Conservation (phyloP, 2,329 filamentous ascomycete genomes). For the Hyphodiscus sp. region DNA sequence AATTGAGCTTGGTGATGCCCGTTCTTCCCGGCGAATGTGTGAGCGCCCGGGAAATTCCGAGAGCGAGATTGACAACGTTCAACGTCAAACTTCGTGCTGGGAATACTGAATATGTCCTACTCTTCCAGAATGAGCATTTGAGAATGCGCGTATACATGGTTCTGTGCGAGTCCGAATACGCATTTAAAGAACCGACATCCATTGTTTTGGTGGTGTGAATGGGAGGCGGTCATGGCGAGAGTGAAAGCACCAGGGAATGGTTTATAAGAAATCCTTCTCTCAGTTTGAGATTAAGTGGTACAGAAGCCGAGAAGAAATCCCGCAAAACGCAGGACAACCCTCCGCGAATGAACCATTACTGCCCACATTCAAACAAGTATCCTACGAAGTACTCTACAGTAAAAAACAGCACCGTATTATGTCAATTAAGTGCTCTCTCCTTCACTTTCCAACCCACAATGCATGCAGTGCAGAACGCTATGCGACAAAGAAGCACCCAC, state of each 20-base stretch:
- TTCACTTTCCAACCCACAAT: neutral
- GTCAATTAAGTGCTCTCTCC: neutral
- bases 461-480: neutral
- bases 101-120: too few relatives aligned
- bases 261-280: neutral
- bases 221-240: too few relatives aligned
- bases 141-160: too few relatives aligned
- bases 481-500: neutral
- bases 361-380: constrained; percentile 11
- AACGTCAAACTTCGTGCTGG: too few relatives aligned
- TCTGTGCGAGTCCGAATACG: too few relatives aligned
- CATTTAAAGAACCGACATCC: too few relatives aligned
- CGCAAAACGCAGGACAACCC: constrained; percentile 5
- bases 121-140: too few relatives aligned
- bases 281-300: neutral
- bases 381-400: neutral
- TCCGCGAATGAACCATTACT: constrained; percentile 22
- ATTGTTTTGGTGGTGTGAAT: too few relatives aligned
- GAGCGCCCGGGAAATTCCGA: constrained; percentile 9
- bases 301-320: neutral
- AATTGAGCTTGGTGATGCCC: neutral
- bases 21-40: neutral
- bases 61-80: neutral
- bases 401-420: neutral
- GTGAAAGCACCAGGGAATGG: too few relatives aligned